Conservation (phyloP, 352 stramenopile genomes). For the Blastocystis hominis region DNA sequence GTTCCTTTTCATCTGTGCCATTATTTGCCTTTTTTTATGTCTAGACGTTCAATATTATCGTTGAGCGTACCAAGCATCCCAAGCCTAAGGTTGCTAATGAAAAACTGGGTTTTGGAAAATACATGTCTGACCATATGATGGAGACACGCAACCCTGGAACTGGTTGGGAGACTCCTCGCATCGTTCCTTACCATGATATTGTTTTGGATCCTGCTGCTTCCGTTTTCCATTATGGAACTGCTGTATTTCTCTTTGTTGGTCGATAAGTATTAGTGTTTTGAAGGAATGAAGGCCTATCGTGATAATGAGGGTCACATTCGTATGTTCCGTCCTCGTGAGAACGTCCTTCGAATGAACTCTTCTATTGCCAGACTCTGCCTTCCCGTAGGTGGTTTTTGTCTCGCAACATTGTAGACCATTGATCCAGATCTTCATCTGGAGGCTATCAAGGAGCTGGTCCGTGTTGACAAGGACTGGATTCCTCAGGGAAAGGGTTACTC, state of each 20-base stretch:
- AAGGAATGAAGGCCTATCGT: conserved; percentile 87
- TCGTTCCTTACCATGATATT: conserved; percentile 81
- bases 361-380: conserved; percentile 83
- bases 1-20: too few relatives aligned
- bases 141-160: conserved; percentile 77
- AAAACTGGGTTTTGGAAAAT: conserved; percentile 81
- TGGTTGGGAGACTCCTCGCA: conserved; percentile 76
- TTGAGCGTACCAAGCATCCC: conserved; percentile 48
- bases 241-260: conserved; percentile 61
- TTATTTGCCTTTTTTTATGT: not conserved
- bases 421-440: conserved; percentile 78
- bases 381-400: conserved; percentile 62
- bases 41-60: conserved; percentile 37
- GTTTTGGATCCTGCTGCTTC: conserved; percentile 77
- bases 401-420: conserved; percentile 66
- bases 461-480: conserved; percentile 81
- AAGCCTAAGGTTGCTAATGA: conserved; percentile 72
- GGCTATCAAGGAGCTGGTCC: conserved; percentile 73
- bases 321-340: conserved; percentile 87
- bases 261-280: conserved; percentile 72
- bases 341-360: conserved; percentile 84
- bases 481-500: conserved; percentile 85
- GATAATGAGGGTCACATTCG: conserved; percentile 73
- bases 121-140: conserved; percentile 92
- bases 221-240: conserved; percentile 83